Percentiles rank a stretch among this genome's conserved stretches.
phyloP scores from a whole-genome alignment of 192 early-diverging fungal genomes.

The Podila epicladia region DNA sequence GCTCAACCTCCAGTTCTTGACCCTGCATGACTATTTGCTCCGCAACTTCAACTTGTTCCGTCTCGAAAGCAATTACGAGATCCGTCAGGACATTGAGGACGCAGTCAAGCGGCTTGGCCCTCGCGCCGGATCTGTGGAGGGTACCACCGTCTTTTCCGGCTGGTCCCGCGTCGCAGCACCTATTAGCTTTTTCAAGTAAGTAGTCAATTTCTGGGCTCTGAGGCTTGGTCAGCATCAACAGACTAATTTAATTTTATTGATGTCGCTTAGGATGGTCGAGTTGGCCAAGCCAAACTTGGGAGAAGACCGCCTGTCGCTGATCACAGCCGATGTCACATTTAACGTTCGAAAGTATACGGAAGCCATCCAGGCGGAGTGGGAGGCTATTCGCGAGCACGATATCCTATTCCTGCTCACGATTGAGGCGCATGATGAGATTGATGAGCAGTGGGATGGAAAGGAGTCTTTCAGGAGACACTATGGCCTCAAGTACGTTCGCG shows the following conservation, averaged over 20 bases:
- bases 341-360: constrained; percentile 74
- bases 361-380: constrained; percentile 89
- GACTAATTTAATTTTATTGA: background rate
- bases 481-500: constrained; percentile 85
- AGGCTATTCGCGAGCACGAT: constrained; percentile 82
- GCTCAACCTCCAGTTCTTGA: constrained; percentile 93
- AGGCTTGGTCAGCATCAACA: no score
- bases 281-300: constrained; percentile 77
- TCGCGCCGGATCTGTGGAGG: constrained; percentile 56
- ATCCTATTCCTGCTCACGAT: constrained; percentile 89
- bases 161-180: constrained; percentile 94
- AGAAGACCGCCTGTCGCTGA: constrained; percentile 72
- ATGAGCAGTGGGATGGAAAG: constrained; percentile 54
- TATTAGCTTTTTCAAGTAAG: constrained; percentile 67
- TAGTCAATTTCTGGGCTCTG: no score
- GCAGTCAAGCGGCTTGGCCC: constrained; percentile 86
- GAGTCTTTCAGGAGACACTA: constrained; percentile 68
- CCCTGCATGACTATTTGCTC: constrained; percentile 89
- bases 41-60: constrained; percentile 87
- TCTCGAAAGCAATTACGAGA: constrained; percentile 83
- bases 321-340: constrained; percentile 85
- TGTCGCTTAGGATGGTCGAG: constrained; percentile 65
- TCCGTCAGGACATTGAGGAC: constrained; percentile 91
- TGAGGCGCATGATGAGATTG: constrained; percentile 59
- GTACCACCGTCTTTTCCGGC: constrained; percentile 82